Percentiles rank a stretch among this genome's conserved stretches.
Evolutionary conservation across 2,329 filamentous ascomycete species (phyloP).

Genomic region (Elsinoe necatrix): DNA sequence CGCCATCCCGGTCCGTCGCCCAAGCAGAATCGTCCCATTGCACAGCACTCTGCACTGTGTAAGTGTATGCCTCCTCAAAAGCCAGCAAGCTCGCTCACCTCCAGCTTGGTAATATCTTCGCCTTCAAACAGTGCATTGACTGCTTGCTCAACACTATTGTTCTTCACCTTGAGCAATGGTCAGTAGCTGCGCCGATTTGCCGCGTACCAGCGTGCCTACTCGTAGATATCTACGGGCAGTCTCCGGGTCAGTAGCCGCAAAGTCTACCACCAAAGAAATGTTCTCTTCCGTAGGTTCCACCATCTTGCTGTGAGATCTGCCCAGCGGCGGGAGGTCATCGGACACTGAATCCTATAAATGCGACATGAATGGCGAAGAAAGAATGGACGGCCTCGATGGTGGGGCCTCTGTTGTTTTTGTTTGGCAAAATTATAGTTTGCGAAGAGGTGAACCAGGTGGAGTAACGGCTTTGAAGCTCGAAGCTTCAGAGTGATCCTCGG

Average conservation of each 20-base stretch:
- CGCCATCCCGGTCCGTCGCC: slow-evolving; percentile 25
- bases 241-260: slow-evolving; percentile 20
- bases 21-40: slow-evolving; percentile 27
- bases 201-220: slow-evolving; percentile 18
- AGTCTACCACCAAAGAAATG: slow-evolving; percentile 21
- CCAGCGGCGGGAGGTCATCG: not conserved
- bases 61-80: not conserved
- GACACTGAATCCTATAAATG: not conserved
- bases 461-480: slow-evolving; percentile 10
- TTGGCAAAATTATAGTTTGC: not conserved
- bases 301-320: slow-evolving; percentile 5
- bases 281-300: slow-evolving; percentile 23
- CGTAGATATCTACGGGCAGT: slow-evolving; percentile 26
- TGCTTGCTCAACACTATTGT: slow-evolving; percentile 25
- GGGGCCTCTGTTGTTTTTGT: not conserved
- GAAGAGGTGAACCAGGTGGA: slow-evolving; percentile 1
- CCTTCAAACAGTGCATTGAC: slow-evolving; percentile 26
- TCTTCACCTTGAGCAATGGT: slow-evolving; percentile 23
- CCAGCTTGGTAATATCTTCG: slow-evolving; percentile 23
- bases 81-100: not conserved
- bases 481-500: not conserved
- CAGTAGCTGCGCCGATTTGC: not conserved
- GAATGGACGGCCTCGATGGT: not conserved
- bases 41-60: slow-evolving; percentile 13
- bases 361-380: not conserved